Evolutionary conservation across 75 land plant genomes (phyloP).

Genomic region (Cunninghamia lanceolata): DNA sequence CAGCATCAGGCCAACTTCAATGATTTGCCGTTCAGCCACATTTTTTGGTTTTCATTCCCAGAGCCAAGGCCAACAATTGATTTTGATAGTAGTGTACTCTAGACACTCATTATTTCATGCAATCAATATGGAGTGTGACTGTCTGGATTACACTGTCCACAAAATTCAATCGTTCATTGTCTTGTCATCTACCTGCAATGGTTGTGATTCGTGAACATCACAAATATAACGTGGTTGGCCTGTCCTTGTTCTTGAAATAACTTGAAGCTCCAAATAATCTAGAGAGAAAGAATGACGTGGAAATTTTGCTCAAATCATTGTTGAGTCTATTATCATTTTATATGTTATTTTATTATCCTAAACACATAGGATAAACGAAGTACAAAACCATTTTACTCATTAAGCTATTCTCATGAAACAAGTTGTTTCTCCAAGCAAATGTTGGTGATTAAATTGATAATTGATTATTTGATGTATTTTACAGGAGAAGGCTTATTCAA

Average conservation of each 20-base stretch:
- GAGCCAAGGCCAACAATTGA: background rate
- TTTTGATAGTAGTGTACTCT: background rate
- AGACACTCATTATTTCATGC: background rate
- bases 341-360: background rate
- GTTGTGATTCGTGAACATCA: background rate
- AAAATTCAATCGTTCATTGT: background rate
- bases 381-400: background rate
- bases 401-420: background rate
- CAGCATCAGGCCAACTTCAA: no score
- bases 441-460: background rate
- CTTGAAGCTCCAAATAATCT: background rate
- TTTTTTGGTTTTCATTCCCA: background rate
- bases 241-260: background rate
- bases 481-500: slow-evolving; percentile 24
- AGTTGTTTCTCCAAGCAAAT: background rate
- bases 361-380: background rate
- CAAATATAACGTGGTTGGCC: background rate
- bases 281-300: background rate
- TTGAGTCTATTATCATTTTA: background rate
- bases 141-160: background rate
- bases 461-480: background rate
- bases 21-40: background rate
- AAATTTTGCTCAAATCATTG: background rate
- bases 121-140: background rate
- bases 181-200: background rate